phyloP scores from a whole-genome alignment of 2,329 filamentous ascomycete genomes.

The Cladosporium velox region DNA sequence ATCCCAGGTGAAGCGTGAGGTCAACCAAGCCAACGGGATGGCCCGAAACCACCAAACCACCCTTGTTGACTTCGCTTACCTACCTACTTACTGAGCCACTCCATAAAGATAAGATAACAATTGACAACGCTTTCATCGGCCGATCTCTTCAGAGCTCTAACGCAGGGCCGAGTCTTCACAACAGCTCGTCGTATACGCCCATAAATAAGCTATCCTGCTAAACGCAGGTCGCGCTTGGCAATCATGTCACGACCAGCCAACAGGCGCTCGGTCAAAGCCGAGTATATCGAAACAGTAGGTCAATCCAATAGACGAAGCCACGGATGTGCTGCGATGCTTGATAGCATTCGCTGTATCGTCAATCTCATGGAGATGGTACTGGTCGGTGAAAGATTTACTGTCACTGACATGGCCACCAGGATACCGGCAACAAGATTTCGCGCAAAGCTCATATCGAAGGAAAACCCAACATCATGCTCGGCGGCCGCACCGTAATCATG shows the following conservation, averaged over 20 bases:
- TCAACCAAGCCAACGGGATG: constrained; percentile 3
- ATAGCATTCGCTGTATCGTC: neutral
- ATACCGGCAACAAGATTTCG: constrained; percentile 97
- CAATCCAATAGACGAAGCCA: neutral
- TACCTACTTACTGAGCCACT: neutral
- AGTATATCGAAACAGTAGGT: constrained; percentile 93
- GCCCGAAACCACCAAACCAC: neutral
- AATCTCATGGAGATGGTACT: neutral
- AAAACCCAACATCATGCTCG: constrained; percentile 96
- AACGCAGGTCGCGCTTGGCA: neutral
- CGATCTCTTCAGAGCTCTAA: neutral
- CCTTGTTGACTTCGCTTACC: constrained; percentile 8
- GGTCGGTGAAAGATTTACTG: neutral
- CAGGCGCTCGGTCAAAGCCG: constrained; percentile 72
- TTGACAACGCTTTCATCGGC: neutral
- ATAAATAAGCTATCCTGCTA: neutral
- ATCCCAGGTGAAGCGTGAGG: constrained; percentile 2
- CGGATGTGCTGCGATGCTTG: neutral
- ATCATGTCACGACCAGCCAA: constrained; percentile 45
- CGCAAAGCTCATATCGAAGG: constrained; percentile 89
- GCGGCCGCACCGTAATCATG: constrained; percentile 91
- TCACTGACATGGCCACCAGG: constrained; percentile 54
- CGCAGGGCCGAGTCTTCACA: neutral
- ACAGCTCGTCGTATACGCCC: neutral
- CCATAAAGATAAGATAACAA: constrained; percentile 1